These are phyloP conservation scores for Hyphopichia pseudoburtonii DNA, from an alignment of 1,139 yeast genomes.

Conservation along the genomic window DNA sequence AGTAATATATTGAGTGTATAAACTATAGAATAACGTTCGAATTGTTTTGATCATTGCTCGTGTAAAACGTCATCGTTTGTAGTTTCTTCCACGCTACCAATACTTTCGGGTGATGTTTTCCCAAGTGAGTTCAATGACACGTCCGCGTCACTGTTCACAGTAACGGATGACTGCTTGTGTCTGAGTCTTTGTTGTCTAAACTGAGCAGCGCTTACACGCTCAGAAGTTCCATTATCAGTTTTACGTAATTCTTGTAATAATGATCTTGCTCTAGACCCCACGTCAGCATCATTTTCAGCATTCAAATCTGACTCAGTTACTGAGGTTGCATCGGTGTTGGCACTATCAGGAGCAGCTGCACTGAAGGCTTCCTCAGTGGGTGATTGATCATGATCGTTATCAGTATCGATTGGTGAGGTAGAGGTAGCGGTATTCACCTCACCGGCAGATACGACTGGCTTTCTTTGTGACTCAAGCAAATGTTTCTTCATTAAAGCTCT, in stretches of 20 bases:
- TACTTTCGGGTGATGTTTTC: conserved; percentile 5
- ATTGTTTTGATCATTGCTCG: neutral
- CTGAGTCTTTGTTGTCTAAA: conserved; percentile 37
- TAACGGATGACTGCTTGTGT: conserved; percentile 15
- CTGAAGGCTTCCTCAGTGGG: conserved; percentile 10
- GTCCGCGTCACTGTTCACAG: conserved; percentile 10
- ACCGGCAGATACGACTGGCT: conserved; percentile 7
- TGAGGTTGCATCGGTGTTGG: conserved; percentile 4
- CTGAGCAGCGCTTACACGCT: conserved; percentile 31
- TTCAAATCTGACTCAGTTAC: conserved; percentile 4
- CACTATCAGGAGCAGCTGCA: conserved; percentile 7
- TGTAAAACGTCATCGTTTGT: conserved; percentile 1
- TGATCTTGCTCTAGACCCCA: conserved; percentile 60
- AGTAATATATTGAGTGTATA: no score
- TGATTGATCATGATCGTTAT: conserved; percentile 13
- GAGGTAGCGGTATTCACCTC: conserved; percentile 8
- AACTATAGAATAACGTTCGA: no score
- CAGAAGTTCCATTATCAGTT: conserved; percentile 12
- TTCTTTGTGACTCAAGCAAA: conserved; percentile 40
- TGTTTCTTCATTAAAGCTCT: conserved; percentile 76
- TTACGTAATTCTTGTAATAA: conserved; percentile 56
- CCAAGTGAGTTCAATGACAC: neutral
- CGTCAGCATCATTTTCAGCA: conserved; percentile 34
- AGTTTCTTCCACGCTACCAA: neutral
- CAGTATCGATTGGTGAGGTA: conserved; percentile 14